phyloP scores from a whole-genome alignment of 202 grass and related monocot species.

The Tripidium arundinaceum region DNA sequence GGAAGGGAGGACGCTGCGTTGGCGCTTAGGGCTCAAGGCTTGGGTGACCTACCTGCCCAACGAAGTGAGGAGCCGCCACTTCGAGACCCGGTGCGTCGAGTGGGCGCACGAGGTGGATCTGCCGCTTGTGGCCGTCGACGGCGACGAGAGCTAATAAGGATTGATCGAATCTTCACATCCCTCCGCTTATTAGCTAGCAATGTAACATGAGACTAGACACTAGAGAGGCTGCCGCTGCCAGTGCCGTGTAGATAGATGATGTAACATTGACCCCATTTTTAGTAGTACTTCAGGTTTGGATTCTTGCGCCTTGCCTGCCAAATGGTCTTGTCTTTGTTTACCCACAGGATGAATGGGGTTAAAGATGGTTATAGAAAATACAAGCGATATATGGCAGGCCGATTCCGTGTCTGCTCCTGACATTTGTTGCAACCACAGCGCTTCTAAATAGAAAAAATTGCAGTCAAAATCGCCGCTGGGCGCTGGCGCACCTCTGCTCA shows the following conservation, averaged over 20 bases:
- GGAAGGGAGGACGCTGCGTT: constrained; percentile 58
- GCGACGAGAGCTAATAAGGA: neutral
- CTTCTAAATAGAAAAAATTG: neutral
- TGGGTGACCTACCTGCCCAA: constrained; percentile 84
- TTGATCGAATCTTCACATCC: neutral
- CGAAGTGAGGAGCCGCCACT: constrained; percentile 62
- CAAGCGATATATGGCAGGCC: neutral
- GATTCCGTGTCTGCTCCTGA: neutral
- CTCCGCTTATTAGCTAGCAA: too few species aligned
- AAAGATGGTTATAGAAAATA: neutral
- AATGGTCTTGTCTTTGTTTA: neutral
- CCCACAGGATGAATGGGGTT: neutral
- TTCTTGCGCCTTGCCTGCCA: neutral
- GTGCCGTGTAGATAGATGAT: too few species aligned
- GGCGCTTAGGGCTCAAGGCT: constrained; percentile 61
- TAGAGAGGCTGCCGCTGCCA: too few species aligned
- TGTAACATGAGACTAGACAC: too few species aligned
- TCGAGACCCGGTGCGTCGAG: constrained; percentile 67
- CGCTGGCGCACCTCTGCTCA: neutral
- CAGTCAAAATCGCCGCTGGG: neutral
- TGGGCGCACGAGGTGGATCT: constrained; percentile 86
- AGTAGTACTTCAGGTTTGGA: too few species aligned
- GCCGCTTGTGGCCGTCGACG: constrained; percentile 29
- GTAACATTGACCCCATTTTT: neutral
- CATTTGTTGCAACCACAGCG: neutral